Conservation (phyloP, 2,329 filamentous ascomycete species). For the Fusarium dimerum region DNA sequence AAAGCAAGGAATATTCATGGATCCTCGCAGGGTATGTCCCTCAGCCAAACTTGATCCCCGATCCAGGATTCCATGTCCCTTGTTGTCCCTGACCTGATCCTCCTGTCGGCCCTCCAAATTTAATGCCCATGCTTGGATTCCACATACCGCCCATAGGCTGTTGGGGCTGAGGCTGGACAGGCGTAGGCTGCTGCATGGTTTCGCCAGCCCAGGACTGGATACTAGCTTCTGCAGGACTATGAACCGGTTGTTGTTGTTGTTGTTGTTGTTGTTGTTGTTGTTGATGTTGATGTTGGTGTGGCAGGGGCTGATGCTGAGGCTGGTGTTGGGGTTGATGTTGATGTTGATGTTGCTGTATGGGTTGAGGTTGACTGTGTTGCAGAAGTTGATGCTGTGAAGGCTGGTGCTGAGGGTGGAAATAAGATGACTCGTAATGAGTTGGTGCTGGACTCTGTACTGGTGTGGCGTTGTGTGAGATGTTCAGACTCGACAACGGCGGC, state of each 20-base stretch:
- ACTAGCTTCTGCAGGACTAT: slow-evolving; percentile 45
- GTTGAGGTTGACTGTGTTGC: not conserved
- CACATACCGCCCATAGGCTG: slow-evolving; percentile 48
- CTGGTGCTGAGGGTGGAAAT: slow-evolving; percentile 18
- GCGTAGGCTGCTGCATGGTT: slow-evolving; percentile 56
- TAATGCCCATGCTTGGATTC: slow-evolving; percentile 80
- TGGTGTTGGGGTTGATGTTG: slow-evolving; percentile 19
- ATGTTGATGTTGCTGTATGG: slow-evolving; percentile 5
- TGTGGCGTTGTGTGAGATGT: slow-evolving; percentile 34
- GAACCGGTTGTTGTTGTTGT: slow-evolving; percentile 27
- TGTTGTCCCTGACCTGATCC: slow-evolving; percentile 28
- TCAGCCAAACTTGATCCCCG: slow-evolving; percentile 58
- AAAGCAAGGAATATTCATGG: not conserved
- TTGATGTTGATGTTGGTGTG: no score
- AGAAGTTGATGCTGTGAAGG: slow-evolving; percentile 7
- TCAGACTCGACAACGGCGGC: slow-evolving; percentile 50
- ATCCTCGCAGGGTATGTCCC: slow-evolving; percentile 4
- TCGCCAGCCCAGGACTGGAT: slow-evolving; percentile 61
- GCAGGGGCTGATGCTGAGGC: no score
- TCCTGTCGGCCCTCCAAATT: slow-evolving; percentile 59
- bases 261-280: not conserved
- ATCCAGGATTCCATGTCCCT: slow-evolving; percentile 60
- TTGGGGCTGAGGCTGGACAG: slow-evolving; percentile 45
- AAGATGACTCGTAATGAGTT: slow-evolving; percentile 11
- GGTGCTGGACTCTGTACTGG: slow-evolving; percentile 20